Conservation (phyloP, 106 monocot genomes). For the Acorus gramineus region DNA sequence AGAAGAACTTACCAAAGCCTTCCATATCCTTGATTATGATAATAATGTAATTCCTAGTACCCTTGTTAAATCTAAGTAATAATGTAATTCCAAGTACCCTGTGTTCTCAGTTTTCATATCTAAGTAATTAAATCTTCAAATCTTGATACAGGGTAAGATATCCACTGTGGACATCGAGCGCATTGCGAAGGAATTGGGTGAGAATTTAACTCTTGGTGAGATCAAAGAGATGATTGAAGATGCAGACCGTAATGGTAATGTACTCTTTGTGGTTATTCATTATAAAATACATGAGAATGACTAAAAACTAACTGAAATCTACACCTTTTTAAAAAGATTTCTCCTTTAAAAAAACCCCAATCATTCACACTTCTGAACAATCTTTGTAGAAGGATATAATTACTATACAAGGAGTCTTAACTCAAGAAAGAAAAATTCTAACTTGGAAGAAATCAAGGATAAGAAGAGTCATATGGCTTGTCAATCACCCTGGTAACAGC, state of each 20-base stretch:
- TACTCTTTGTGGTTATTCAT: slow-evolving; percentile 7
- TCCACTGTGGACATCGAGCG: slow-evolving; percentile 61
- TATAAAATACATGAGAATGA: too few species aligned
- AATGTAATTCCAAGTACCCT: neutral
- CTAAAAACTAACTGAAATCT: too few species aligned
- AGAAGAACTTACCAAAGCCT: slow-evolving; percentile 80
- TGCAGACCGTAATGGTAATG: slow-evolving; percentile 69
- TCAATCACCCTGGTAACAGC: too few species aligned
- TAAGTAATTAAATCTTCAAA: neutral
- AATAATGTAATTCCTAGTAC: slow-evolving; percentile 42
- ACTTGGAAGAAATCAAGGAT: too few species aligned
- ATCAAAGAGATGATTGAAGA: slow-evolving; percentile 76
- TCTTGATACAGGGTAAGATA: slow-evolving; percentile 60
- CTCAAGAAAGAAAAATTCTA: too few species aligned
- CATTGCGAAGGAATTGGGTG: slow-evolving; percentile 67
- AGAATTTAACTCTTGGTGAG: slow-evolving; percentile 59
- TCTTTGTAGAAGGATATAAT: too few species aligned
- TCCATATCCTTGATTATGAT: slow-evolving; percentile 81
- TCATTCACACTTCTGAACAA: too few species aligned
- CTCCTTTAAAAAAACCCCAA: neutral
- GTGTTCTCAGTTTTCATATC: neutral
- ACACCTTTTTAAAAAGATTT: neutral
- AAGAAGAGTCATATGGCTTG: too few species aligned
- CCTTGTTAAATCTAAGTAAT: neutral
- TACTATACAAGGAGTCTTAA: too few species aligned